These are phyloP conservation scores for Solanum hybrid DNA, from an alignment of 305 asterid genomes.

Conservation along the genomic window DNA sequence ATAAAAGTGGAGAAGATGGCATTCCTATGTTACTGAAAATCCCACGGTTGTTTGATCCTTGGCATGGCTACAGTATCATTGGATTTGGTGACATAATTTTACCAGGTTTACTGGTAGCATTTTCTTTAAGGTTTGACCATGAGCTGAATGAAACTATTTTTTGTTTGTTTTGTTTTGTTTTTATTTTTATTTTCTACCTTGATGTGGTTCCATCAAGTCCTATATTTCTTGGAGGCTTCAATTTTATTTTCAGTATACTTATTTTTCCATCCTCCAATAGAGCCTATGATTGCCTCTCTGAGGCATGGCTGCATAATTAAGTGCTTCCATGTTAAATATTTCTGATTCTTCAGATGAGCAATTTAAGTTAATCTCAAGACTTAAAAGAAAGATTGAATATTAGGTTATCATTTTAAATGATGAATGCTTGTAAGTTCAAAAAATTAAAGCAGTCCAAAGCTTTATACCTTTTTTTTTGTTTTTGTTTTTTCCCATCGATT, in stretches of 20 bases:
- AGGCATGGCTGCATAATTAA: background rate
- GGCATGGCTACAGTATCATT: constrained; percentile 97
- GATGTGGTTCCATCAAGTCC: background rate
- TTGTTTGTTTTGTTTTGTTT: background rate
- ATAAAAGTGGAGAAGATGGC: constrained; percentile 96
- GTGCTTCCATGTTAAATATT: background rate
- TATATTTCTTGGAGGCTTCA: background rate
- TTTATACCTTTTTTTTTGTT: constrained; percentile 1
- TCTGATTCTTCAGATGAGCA: background rate
- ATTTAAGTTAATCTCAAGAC: background rate
- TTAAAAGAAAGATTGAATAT: background rate
- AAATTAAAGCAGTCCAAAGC: background rate
- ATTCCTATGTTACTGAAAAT: constrained; percentile 95
- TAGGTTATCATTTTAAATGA: background rate
- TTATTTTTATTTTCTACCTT: background rate
- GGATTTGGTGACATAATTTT: constrained; percentile 98
- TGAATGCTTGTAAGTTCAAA: background rate
- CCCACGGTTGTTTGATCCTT: constrained; percentile 93
- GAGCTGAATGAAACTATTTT: background rate
- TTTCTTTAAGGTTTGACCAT: constrained; percentile 60
- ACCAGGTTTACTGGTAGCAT: constrained; percentile 83
- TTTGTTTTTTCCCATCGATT: background rate
- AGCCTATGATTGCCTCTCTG: background rate
- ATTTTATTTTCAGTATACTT: background rate
- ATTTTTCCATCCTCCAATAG: background rate